Base-by-base conservation (phyloP, 139 green algal species). In the Marvania coccoides region DNA sequence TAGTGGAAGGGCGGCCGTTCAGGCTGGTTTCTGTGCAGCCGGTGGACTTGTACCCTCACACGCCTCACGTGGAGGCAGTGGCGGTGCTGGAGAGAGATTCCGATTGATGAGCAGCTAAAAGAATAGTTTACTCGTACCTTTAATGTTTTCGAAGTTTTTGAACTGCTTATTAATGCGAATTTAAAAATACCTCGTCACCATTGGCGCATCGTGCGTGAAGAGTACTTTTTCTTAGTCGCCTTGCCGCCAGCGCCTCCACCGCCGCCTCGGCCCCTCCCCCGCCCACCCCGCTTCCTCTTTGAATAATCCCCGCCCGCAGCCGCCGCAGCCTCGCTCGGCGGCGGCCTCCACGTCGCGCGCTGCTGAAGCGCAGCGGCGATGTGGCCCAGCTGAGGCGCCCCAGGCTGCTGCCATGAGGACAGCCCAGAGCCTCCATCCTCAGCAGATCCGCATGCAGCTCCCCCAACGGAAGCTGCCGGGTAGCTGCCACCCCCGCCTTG, bases 11-110 rank as follows among this genome's bases (percentile, higher is more conserved):
- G 14, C 54, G 47, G 2, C 77, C 74, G 4, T 96, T 90, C 64
- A 48, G 46, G 14, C 72, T 95, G 8, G 63, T 71, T 13, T 77
- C 60, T 5, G 37, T 95, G 2, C 70, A 81, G 58, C 72, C 85
- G 0, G 71, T 88, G 8, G 89, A 96, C 62, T 83, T 96, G 79
- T 95, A 91, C 54, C 89, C 89, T 0, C 88, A 96, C 37, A 95
- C 89, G 2, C 63, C 77, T 26, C 89, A 96, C 34, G 74, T 94
- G 14, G 89, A 96, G 67, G 78, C 53, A 1, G 72, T 96, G 13
- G 82, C 78, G 28, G 65, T 90, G 46, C 77, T 95, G 31, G 73
- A 90, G 19, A 35, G 36, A 33, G 61, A 60, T 36, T 23, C 15
- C n/a, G 15, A 61, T n/a, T 13, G 23, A 26, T 38, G 23, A 37